Base-by-base conservation (phyloP, 106 monocot genomes). In the Iris macrosiphon region DNA sequence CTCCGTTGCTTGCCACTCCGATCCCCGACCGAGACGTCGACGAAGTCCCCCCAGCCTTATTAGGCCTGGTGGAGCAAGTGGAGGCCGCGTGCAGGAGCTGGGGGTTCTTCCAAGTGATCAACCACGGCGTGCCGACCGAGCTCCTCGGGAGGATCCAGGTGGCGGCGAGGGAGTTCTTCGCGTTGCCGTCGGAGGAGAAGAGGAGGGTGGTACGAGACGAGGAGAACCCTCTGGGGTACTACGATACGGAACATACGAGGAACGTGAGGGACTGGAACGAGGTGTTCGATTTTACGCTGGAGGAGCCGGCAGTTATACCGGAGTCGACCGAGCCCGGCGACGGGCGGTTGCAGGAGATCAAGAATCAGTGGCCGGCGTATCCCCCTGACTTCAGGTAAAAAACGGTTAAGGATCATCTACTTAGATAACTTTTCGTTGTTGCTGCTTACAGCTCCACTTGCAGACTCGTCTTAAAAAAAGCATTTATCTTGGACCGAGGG, bases 101-200 rank as follows among this genome's bases (percentile, higher is more conserved):
- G 87, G 87, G 87, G 2, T 81, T 87, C 70, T 87, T 87, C 64
- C 81, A 78, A 68, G 87, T 81, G 69, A 39, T 78, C 43, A 78
- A 81, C 61, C 87, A 81, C 48, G 87, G 87, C 12, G 69, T 87
- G 25, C 49, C 59, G 3, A 3, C 3, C 10, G 67, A 61, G 20
- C 41, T 75, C 8, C 21, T 67, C 10, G 61, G 61, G 33, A 35
- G 62, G 4, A 23, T 70, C 5, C 67, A 49, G 34, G 50, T 49
- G 11, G 68, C 59, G 20, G 56, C 78, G 59, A 55, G 34, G 56
- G 67, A 44, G 40, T 87, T 87, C 74, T 87, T 78, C 52, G 57
- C 44, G 3, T 55, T 64, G 59, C 60, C 87, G 17, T 12, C 14
- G 34, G 87, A 78, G 60, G 77, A 75, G 62, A 77, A 77, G 71